phyloP scores from a whole-genome alignment of 371 early-diverging fungal genomes.

The Rhizopus arrhizus region DNA sequence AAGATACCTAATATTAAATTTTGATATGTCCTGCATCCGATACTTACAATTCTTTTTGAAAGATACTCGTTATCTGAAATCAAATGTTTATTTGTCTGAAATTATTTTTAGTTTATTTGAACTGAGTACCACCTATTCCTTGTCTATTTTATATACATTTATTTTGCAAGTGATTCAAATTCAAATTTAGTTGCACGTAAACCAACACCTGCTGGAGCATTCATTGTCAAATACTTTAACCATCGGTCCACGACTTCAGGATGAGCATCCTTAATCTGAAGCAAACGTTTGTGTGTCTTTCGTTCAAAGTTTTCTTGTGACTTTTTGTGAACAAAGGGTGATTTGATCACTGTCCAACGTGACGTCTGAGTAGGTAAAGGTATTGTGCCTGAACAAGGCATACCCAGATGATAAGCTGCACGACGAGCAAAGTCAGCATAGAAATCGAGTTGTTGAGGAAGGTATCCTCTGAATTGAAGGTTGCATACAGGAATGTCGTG shows the following conservation, averaged over 20 bases:
- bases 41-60: too few species aligned
- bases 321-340: slow-evolving; percentile 94
- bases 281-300: slow-evolving; percentile 81
- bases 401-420: slow-evolving; percentile 74
- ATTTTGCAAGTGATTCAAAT: slow-evolving; percentile 55
- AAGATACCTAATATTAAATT: too few species aligned
- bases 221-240: slow-evolving; percentile 73
- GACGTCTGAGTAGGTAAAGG: slow-evolving; percentile 79
- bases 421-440: slow-evolving; percentile 83
- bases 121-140: too few species aligned
- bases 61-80: too few species aligned
- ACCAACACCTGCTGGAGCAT: slow-evolving; percentile 79
- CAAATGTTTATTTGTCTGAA: too few species aligned
- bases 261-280: slow-evolving; percentile 84
- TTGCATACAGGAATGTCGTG: slow-evolving; percentile 73
- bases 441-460: slow-evolving; percentile 86
- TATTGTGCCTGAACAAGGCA: slow-evolving; percentile 78
- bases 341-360: slow-evolving; percentile 89
- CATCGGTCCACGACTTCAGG: slow-evolving; percentile 77
- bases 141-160: too few species aligned
- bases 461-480: slow-evolving; percentile 71
- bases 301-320: slow-evolving; percentile 96
- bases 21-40: too few species aligned
- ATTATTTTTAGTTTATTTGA: too few species aligned
- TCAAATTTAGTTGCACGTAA: slow-evolving; percentile 73